Evolutionary conservation across 2,329 filamentous ascomycete genomes (phyloP), one percentile per base, ranked within the genome.

Genomic region (Ophidiomyces ophidiicola): DNA sequence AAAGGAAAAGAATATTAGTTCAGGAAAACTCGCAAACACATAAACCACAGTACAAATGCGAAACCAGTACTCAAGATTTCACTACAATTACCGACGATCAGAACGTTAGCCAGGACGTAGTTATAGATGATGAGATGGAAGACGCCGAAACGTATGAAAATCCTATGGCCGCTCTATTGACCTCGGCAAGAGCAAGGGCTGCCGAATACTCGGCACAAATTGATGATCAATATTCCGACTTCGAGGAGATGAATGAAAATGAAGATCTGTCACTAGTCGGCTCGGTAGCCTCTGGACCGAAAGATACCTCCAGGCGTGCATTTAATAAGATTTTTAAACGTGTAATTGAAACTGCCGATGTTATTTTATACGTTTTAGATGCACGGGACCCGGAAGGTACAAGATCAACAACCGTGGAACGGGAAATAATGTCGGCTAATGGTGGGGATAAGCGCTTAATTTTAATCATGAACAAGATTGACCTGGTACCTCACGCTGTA

Each of bases 251-350:
- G 6, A 65, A 68, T 14, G 60, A 64, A 4, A 64, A 67, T 32
- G 69, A 60, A n/a, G n/a, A n/a, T n/a, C n/a, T n/a, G n/a, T n/a
- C n/a, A n/a, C 48, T 53, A 24, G 63, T 71, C 37, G 69, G 71
- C 5, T 72, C 73, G 3, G 51, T 58, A 23, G 48, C 52, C 6
- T 28, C 42, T 8, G 39, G 48, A 10, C 49, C 50, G 15, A 62
- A 62, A 53, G 77, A 81, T 46, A 72, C 70, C 32, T 94, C 87
- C 37, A 76, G 86, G 53, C 84, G 79, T 61, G 83, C 85, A 39
- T 94, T 88, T 62, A 86, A 94, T 71, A 94, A 93, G 69, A 78
- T 92, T 51, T 94, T 94, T 72, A 94, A 94, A 69, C 75, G 84
- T 55, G 86, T 94, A 11, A 78, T 93, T 23, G 83, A 92, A 46